Evolutionary conservation across 768 basidiomycete species (phyloP), one percentile per base, ranked within the genome.

Genomic region (Lyophyllum semitale): DNA sequence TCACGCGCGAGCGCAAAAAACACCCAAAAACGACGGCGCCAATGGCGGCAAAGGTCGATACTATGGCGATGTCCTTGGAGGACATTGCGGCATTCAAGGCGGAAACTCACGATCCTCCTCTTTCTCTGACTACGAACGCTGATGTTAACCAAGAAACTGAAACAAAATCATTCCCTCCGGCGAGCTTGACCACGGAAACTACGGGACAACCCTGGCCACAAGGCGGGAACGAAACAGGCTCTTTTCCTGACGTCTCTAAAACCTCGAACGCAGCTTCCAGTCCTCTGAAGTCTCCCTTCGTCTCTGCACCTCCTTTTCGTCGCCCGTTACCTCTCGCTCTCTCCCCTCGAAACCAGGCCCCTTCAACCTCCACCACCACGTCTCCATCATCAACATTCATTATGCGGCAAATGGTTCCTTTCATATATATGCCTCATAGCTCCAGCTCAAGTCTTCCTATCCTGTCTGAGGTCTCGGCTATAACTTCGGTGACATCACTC

Each of bases 1-100:
- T 71, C 27, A 59, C 57, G 41, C 67, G 71, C 8, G 66, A 69
- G 48, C 58, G 71, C 17, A 55, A 47, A 12, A 73, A 73, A 38
- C 60, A 59, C 8, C 62, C 65, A 22, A 66, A 57, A 51, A 30
- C 49, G n/a, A 27, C 35, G 33, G 38, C 22, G 23, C 45, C 30
- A 29, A 38, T 2, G 33, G 8, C 4, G 41, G 15, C 13, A 22
- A 38, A 25, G 11, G 4, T 22, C 26, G 38, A 32, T 13, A 48
- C 11, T 11, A 30, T 41, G 17, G 27, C 52, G 8, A 57, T 58
- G 29, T 57, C 60, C 15, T 22, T 53, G 6, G 55, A 53, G 18
- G 53, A 59, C 26, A 59, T 62, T 22, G 15, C 52, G 20, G 41
- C 43, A 35, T 47, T 52, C 55, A 49, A 60, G 45, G 51, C 57